phyloP scores from a whole-genome alignment of 257 asterid genomes.

The Craterostigma plantagineum region DNA sequence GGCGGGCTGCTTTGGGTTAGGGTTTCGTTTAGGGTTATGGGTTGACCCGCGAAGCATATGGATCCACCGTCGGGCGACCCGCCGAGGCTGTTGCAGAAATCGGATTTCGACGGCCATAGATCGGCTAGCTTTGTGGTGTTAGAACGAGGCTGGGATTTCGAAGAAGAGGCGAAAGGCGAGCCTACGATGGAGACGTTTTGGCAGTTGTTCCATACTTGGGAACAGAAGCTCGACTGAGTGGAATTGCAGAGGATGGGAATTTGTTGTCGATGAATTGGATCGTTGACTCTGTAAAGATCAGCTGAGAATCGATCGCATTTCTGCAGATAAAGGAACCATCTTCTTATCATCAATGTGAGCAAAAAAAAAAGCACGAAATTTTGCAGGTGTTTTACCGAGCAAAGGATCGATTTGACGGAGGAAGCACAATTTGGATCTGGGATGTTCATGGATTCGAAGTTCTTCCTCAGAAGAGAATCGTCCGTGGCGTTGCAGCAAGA shows the following conservation, averaged over 20 bases:
- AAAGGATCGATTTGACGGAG: slow-evolving; percentile 2
- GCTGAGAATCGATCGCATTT: slow-evolving; percentile 80
- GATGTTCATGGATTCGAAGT: background rate
- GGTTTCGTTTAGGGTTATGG: slow-evolving; percentile 25
- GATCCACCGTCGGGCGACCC: slow-evolving; percentile 35
- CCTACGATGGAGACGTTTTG: slow-evolving; percentile 38
- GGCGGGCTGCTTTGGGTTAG: slow-evolving; percentile 11
- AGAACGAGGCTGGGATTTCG: slow-evolving; percentile 35
- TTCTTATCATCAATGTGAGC: background rate
- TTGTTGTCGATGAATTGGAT: slow-evolving; percentile 26
- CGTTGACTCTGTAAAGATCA: slow-evolving; percentile 29
- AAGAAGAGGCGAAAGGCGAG: slow-evolving; percentile 49
- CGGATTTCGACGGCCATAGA: slow-evolving; percentile 50
- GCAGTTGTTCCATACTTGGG: slow-evolving; percentile 61
- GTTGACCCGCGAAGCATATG: slow-evolving; percentile 47
- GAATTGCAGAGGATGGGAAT: slow-evolving; percentile 72
- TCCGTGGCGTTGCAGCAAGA: background rate
- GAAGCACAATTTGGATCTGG: background rate
- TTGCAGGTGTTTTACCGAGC: background rate
- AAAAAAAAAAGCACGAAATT: background rate
- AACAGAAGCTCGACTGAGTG: slow-evolving; percentile 42
- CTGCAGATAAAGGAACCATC: slow-evolving; percentile 18
- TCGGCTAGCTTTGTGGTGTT: slow-evolving; percentile 40
- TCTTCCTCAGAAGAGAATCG: background rate
- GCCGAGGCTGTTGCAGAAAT: slow-evolving; percentile 62